A percentile compares a stretch with the other conserved stretches of the same genome.
Conservation (phyloP, 75 land plant species). For the Selaginella moellendorffii region DNA sequence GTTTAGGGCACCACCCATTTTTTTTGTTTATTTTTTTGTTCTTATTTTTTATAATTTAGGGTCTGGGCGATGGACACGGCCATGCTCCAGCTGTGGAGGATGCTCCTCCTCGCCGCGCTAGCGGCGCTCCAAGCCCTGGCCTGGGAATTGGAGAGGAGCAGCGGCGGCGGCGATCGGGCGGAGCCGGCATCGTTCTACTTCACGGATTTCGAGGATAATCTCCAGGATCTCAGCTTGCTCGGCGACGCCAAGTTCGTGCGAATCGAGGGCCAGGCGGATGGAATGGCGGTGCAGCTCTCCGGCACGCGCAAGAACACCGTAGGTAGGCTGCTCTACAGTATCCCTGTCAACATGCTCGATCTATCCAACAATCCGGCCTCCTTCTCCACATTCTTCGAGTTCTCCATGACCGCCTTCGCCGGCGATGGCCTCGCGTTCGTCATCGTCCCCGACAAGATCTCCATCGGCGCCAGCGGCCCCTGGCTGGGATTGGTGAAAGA, state of each 20-base stretch:
- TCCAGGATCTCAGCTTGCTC: constrained; percentile 25
- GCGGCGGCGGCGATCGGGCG: too few relatives aligned
- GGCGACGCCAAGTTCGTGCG: constrained; percentile 38
- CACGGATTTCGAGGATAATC: constrained; percentile 18
- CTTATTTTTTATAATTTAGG: too few relatives aligned
- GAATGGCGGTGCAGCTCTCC: constrained; percentile 21
- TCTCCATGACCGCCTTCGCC: constrained; percentile 1
- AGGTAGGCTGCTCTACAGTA: constrained; percentile 36
- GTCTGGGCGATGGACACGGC: too few relatives aligned
- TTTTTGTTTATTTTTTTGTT: too few relatives aligned
- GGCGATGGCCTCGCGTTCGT: constrained; percentile 6
- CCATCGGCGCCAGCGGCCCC: constrained; percentile 2
- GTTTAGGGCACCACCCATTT: too few relatives aligned
- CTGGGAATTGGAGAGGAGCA: too few relatives aligned
- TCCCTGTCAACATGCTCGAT: constrained; percentile 30
- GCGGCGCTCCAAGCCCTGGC: too few relatives aligned
- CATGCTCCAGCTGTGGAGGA: too few relatives aligned
- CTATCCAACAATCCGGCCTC: constrained; percentile 8
- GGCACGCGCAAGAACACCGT: constrained; percentile 15
- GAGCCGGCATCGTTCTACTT: constrained; percentile 26
- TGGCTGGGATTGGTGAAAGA: neutral
- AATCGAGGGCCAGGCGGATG: constrained; percentile 10
- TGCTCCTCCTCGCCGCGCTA: too few relatives aligned
- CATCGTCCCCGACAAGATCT: constrained; percentile 8
- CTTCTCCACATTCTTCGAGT: constrained; percentile 3